Evolutionary conservation across 2,329 filamentous ascomycete genomes (phyloP), one percentile per base, ranked within the genome.

Genomic region (Ophiocordyceps camponoti-rufipedis): DNA sequence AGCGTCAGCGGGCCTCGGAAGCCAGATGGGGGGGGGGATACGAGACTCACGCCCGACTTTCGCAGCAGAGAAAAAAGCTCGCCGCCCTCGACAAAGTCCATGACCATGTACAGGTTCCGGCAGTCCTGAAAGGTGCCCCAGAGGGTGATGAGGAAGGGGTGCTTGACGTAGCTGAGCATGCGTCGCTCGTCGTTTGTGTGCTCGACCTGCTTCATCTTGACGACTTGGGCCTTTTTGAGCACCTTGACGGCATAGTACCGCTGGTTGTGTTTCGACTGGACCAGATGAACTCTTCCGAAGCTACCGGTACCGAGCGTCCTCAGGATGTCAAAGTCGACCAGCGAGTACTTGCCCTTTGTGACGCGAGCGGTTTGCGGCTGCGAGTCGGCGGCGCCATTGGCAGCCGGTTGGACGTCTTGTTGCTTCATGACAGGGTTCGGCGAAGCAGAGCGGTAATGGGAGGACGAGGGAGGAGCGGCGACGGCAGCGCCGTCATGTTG

Each of bases 151-250:
- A 98, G 71, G 67, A 98, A 98, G 12, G 91, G 88, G 65, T 98
- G 89, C 64, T 95, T 94, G 62, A 96, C 91, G 62, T 94, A 84
- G 61, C 86, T 85, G 56, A 98, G 69, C 91, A 98, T 98, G 56
- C 77, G 79, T 53, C 91, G 76, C 69, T 98, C 91, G 64, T 98
- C 91, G 59, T 98, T 98, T 53, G 91, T 98, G 67, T 98, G 91
- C 66, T 98, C 91, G 49, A 98, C 87, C 66, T 98, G 91, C 75
- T 98, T 98, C 91, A 98, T 96, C 71, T 94, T 94, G 63, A 98
- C 87, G 46, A 98, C 89, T 67, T 98, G 91, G 43, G 81, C 81
- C 74, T 98, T 98, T 65, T 98, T 98, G 65, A 98, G 69, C 52
- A 98, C 91, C 69, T 98, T 98, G 65, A 98, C 82, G 42, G 91